A percentile compares a stretch with the other conserved stretches of the same genome.
These are phyloP conservation scores for Asterochloris sp. DNA, from an alignment of 139 green algal genomes.

Conservation along the genomic window DNA sequence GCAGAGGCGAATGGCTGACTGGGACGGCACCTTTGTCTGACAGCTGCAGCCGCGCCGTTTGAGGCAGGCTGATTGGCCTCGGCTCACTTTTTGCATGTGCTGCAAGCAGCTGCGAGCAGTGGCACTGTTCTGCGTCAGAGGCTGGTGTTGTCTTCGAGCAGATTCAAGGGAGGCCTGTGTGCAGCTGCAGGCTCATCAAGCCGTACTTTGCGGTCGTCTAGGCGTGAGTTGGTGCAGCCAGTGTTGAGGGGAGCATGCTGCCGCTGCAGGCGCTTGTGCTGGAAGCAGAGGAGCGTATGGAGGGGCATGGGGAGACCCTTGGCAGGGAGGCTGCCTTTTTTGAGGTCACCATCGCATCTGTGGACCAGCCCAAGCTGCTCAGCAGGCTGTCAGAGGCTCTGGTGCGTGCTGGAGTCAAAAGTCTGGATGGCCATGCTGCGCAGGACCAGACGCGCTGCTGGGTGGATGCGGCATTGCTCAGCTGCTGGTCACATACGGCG, in stretches of 20 bases:
- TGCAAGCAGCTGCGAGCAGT: too few relatives aligned
- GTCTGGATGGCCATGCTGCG: too few relatives aligned
- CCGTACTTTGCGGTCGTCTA: too few relatives aligned
- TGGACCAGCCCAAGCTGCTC: conserved; percentile 90
- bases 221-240: too few relatives aligned
- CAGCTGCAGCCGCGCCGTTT: too few relatives aligned
- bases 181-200: background rate
- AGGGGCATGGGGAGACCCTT: conserved; percentile 14
- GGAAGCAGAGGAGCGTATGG: conserved; percentile 54
- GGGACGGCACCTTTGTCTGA: too few relatives aligned
- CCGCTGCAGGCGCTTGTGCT: conserved; percentile 61
- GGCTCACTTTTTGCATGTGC: too few relatives aligned
- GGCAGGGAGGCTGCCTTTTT: conserved; percentile 62
- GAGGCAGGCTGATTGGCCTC: too few relatives aligned
- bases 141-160: background rate
- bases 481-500: background rate
- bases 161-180: background rate
- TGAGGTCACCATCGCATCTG: conserved; percentile 88
- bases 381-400: conserved; percentile 81
- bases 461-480: background rate
- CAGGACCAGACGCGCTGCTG: background rate
- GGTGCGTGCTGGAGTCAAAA: conserved; percentile 38
- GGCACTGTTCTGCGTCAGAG: too few relatives aligned
- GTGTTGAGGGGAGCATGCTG: too few relatives aligned
- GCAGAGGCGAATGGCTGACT: too few relatives aligned